phyloP scores from a whole-genome alignment of 371 early-diverging fungal species.

The Gilbertella persicaria region DNA sequence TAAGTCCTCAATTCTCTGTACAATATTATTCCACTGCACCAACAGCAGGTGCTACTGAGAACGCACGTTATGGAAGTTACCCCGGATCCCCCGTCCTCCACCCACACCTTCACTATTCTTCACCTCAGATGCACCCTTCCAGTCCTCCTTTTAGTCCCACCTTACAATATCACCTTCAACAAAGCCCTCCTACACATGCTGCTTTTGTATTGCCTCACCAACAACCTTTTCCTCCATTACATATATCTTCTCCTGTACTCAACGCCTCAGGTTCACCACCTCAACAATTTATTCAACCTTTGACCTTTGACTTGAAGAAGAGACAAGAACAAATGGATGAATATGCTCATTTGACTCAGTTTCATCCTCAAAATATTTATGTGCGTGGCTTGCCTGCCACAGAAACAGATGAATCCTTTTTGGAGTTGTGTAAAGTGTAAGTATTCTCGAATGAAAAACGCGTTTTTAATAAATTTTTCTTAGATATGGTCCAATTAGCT shows the following conservation, averaged over 20 bases:
- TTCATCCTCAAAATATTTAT: slow-evolving; percentile 72
- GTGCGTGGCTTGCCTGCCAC: slow-evolving; percentile 74
- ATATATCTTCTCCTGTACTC: slow-evolving; percentile 41
- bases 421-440: slow-evolving; percentile 57
- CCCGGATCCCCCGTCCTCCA: slow-evolving; percentile 48
- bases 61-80: slow-evolving; percentile 28
- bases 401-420: slow-evolving; percentile 73
- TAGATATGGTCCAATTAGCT: slow-evolving; percentile 77
- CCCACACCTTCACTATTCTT: slow-evolving; percentile 30
- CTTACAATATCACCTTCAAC: slow-evolving; percentile 29
- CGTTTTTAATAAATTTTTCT: neutral
- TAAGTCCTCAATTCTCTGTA: slow-evolving; percentile 40
- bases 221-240: slow-evolving; percentile 42
- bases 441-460: slow-evolving; percentile 1
- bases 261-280: slow-evolving; percentile 38
- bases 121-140: slow-evolving; percentile 44
- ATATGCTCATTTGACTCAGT: slow-evolving; percentile 19
- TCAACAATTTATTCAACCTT: slow-evolving; percentile 21
- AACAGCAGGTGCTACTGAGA: neutral
- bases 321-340: slow-evolving; percentile 17
- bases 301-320: slow-evolving; percentile 10
- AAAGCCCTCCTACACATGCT: slow-evolving; percentile 34
- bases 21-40: slow-evolving; percentile 33
- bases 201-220: slow-evolving; percentile 32
- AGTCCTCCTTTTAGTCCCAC: slow-evolving; percentile 49